Evolutionary conservation across 257 asterid genomes (phyloP), one percentile per base, ranked within the genome.

Genomic region (Dorcoceras hygrometricum): DNA sequence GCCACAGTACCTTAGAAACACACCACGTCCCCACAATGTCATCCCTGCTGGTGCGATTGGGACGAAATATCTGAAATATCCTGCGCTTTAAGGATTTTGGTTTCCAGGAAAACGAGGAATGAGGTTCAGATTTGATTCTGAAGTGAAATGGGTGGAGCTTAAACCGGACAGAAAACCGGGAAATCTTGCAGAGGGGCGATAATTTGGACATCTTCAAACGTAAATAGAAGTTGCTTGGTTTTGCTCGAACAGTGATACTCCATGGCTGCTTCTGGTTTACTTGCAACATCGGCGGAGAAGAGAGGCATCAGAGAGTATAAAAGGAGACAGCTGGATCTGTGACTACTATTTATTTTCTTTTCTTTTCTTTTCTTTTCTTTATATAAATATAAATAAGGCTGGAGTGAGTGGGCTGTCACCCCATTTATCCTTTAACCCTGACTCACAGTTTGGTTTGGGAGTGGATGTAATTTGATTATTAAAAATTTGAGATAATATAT

Each of bases 201-300:
- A 70, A 46, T 31, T 25, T 69, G 0, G 83, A 68, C 24, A 63
- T 65, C 55, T 56, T 79, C 22, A 82, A 27, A 18, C 73, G 73
- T 75, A 84, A 67, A 67, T 80, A 48, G 16, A 74, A 67, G 54
- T 67, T 36, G 26, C 68, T 76, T 29, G 77, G 76, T 61, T 73
- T 74, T 23, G 81, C 84, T 36, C 77, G 78, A 31, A 84, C 50
- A 73, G 71, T 27, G 55, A 84, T 58, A 62, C 75, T 65, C 86
- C 87, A 84, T 67, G 84, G 68, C 70, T 22, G 64, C 75, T 24
- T 75, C 67, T 65, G 64, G 28, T 77, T 43, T 60, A 34, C 53
- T 11, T 64, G 72, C 23, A 29, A 64, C 82, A 72, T 68, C 77
- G 22, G 32, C 65, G 32, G 62, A 23, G 69, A 75, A 56, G 55